These are phyloP conservation scores for Calonectria crousiana DNA, from an alignment of 2,329 filamentous ascomycete species.

Conservation along the genomic window DNA sequence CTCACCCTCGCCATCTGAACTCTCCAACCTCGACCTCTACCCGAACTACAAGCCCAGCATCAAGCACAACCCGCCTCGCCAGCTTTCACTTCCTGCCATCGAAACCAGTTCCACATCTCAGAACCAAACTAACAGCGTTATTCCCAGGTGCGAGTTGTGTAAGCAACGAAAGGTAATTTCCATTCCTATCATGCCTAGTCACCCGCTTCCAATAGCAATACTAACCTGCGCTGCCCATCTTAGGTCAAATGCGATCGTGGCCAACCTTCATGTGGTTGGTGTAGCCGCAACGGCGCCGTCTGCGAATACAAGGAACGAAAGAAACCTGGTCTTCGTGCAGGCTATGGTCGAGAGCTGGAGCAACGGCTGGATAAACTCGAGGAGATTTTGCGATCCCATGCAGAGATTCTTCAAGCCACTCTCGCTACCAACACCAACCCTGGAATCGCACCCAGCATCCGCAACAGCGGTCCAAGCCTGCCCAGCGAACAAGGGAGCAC, in stretches of 20 bases:
- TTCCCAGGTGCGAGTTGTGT: slow-evolving; percentile 77
- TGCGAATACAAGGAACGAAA: slow-evolving; percentile 79
- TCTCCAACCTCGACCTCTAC: slow-evolving; percentile 12
- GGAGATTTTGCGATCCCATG: slow-evolving; percentile 73
- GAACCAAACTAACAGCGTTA: slow-evolving; percentile 51
- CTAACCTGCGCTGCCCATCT: slow-evolving; percentile 25
- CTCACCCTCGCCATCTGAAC: slow-evolving; percentile 23
- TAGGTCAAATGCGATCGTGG: slow-evolving; percentile 82
- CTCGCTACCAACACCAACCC: slow-evolving; percentile 54
- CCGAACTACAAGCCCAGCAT: slow-evolving; percentile 27
- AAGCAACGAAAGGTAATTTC: slow-evolving; percentile 79
- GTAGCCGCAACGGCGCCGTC: slow-evolving; percentile 70
- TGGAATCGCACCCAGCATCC: slow-evolving; percentile 55
- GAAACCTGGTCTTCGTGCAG: slow-evolving; percentile 74
- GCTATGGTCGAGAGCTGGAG: slow-evolving; percentile 80
- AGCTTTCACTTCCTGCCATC: slow-evolving; percentile 32
- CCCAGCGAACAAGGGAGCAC: slow-evolving; percentile 70
- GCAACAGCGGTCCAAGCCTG: slow-evolving; percentile 63
- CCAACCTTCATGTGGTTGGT: slow-evolving; percentile 79
- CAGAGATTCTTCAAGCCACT: slow-evolving; percentile 73
- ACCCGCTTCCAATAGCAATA: background rate
- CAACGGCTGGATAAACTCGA: slow-evolving; percentile 79
- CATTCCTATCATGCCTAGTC: background rate
- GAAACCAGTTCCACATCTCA: slow-evolving; percentile 28
- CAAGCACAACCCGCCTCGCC: slow-evolving; percentile 23